Evolutionary conservation across 345 rosid species (phyloP), one percentile per base, ranked within the genome.

Genomic region (Corchorus olitorius): DNA sequence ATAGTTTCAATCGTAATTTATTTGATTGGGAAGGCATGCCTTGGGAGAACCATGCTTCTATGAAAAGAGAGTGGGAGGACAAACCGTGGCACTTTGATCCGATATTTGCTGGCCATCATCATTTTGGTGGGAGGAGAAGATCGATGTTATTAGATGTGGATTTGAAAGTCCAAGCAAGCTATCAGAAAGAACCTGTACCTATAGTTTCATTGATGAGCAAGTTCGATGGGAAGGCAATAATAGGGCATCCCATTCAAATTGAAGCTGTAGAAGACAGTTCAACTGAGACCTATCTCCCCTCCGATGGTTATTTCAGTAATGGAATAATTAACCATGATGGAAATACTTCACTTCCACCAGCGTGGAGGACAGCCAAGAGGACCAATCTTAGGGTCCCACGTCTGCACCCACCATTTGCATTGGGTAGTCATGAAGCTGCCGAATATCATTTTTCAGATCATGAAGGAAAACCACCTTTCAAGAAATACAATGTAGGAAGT

Each of bases 301-400:
- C 82, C 10, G 59, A 53, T 78, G 87, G 80, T 74, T 87, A 85
- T 76, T 76, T 76, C 62, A 78, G 88, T 43, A 80, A 83, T 71
- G 92, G 84, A 79, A 80, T 83, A 75, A 75, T 84, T 59, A 85
- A 88, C 78, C 82, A 78, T 72, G 92, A 86, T 65, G 89, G 86
- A 71, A 79, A 70, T 71, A 80, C 80, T 48, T 76, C 86, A 39
- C 89, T 92, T 62, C 85, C 91, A 66, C 87, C 91, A 34, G 92
- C 94, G 6, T 92, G 99, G 98, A 89, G 90, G 85, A 97, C 99
- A 46, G 98, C 98, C 19, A 88, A 94, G 77, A 88, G 99, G 77
- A 91, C 91, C 49, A 93, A 86, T 78, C 88, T 89, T 64, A 87
- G 99, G 81, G 87, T 89, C 60, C 98, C 93, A 45, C 94, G 97